Base-by-base conservation (phyloP, 202 grass and related monocot species). In the Saccharum hybrid region DNA sequence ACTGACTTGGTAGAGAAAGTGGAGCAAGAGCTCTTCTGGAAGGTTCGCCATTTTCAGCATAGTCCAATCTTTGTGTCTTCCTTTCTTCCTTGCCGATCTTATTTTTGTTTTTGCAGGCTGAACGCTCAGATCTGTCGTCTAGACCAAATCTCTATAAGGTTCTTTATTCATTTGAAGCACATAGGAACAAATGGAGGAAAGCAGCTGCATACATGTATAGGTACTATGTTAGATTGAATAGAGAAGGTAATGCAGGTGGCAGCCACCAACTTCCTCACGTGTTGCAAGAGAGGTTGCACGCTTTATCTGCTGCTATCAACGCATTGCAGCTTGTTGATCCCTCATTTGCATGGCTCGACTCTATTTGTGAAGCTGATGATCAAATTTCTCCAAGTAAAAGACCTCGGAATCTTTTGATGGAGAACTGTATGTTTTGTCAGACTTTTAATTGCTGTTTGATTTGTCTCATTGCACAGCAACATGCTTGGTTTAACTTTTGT, bases 151-250 rank as follows among this genome's bases (percentile, higher is more conserved):
- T 95, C 16, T 98, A 98, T 88, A 95, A 92, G 86, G 87, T 98
- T 69, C 91, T 98, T 83, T 98, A 95, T 77, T 92, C 96, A 71
- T 98, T 98, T 95, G 92, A 95, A 79, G 89, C 86, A 31, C 78
- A 87, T 86, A 89, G 85, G 86, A 98, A 94, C 74, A 98, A 95
- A 71, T 98, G 93, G 96, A 95, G 93, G 88, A 98, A 98, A 73
- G 96, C 96, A 45, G 93, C 96, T 86, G 67, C 65, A 72, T 93
- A 90, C 83, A 98, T 98, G 96, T 98, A 95, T 42, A 85, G 87
- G 36, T 98, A 98, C 81, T 95, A 83, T 65, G 79, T 93, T 63
- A 94, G 96, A 85, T 85, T 95, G 85, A 89, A 88, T 79, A 93
- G 86, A 83, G 96, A 98, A 88, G 88, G 82, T 26, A 84, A 88